phyloP scores from a whole-genome alignment of 2,329 filamentous ascomycete species.

The Drechslerella dactyloides region DNA sequence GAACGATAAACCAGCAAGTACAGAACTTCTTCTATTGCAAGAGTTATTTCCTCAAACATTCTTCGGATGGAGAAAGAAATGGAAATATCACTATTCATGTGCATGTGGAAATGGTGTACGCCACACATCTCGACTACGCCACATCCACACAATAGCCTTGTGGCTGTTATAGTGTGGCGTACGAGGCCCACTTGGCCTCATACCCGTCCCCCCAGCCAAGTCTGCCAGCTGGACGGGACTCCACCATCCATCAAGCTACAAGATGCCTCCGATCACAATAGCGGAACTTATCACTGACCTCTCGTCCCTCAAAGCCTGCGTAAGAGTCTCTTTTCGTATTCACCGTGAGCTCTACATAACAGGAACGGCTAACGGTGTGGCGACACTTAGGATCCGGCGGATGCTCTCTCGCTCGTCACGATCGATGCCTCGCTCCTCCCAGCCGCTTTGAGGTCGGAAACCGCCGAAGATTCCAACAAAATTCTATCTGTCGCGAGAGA shows the following conservation, averaged over 20 bases:
- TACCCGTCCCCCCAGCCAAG: background rate
- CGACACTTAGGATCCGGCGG: constrained; percentile 24
- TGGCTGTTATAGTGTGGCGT: too few species aligned
- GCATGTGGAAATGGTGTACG: too few species aligned
- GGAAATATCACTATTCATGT: too few species aligned
- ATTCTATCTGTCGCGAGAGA: constrained; percentile 32
- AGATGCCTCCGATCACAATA: constrained; percentile 50
- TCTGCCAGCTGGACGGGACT: background rate
- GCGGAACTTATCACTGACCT: constrained; percentile 48
- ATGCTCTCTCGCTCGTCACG: constrained; percentile 45
- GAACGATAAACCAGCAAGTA: too few species aligned
- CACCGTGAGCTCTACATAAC: background rate
- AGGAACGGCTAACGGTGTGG: constrained; percentile 3
- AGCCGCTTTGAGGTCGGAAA: constrained; percentile 9
- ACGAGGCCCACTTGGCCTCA: too few species aligned
- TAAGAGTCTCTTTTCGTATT: constrained; percentile 6
- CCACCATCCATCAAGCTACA: constrained; percentile 3
- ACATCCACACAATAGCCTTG: too few species aligned
- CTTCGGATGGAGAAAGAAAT: too few species aligned
- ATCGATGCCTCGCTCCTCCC: constrained; percentile 43
- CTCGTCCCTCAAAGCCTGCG: constrained; percentile 45
- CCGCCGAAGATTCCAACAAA: constrained; percentile 2
- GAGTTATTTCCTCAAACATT: too few species aligned
- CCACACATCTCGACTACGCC: too few species aligned
- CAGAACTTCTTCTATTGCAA: too few species aligned